Evolutionary conservation across 495 filamentous ascomycete genomes (phyloP), one percentile per base, ranked within the genome.

Genomic region (Pseudevernia furfuracea): DNA sequence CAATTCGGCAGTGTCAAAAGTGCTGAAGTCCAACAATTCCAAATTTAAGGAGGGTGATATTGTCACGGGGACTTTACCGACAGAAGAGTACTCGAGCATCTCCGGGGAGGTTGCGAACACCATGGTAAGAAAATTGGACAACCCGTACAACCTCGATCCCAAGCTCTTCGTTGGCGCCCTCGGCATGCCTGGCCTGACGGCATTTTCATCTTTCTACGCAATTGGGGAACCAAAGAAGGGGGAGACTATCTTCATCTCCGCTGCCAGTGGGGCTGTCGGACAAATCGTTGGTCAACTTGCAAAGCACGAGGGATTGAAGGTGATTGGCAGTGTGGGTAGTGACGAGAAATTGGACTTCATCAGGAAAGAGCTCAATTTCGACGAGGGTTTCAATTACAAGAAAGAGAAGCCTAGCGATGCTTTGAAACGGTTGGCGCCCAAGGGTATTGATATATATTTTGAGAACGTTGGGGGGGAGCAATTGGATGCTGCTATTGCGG

Each of bases 401-500:
- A 89, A 79, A 30, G 87, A 88, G 76, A 83, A 84, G 68, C 79
- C 87, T 23, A 69, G 70, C 1, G 86, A 89, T 56, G 93, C 91
- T 2, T 77, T 96, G 58, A 74, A 78, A 67, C 81, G 90, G 67
- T 76, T 96, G 52, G 89, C 88, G 9, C 92, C 91, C 0, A 71
- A 93, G 37, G 93, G 92, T 15, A 81, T 97, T 57, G 91, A 96
- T 71, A 96, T 97, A 73, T 96, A 96, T 78, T 97, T 87, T 69
- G 92, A 97, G 74, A 96, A 96, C 67, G 92, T 97, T 25, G 92
- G 92, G 11, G 92, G 92, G 11, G 90, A 93, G 77, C 87, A 91
- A 67, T 78, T 96, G 43, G 88, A 92, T 66, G 91, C 90, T 30
- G 83, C 88, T 0, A 70, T 97, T 12, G 78, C 83, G 15, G 78